A percentile compares a stretch with the other conserved stretches of the same genome.
phyloP scores from a whole-genome alignment of 176 grass and related monocot species.

The Avena insularis region DNA sequence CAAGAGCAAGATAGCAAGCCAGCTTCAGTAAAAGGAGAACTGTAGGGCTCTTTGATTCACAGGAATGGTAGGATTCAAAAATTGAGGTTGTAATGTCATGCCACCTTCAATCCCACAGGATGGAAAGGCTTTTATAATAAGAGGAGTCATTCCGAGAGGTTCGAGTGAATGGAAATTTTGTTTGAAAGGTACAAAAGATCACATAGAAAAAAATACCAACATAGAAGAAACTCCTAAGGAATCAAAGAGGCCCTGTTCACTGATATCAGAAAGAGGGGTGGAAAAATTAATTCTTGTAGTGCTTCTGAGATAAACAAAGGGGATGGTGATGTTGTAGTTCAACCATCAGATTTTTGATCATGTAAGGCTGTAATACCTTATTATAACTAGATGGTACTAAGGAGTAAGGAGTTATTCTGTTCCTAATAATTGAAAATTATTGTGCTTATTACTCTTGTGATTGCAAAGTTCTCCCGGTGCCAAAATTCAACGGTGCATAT shows the following conservation, averaged over 20 bases:
- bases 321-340: neutral
- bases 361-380: neutral
- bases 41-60: neutral
- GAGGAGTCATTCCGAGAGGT: neutral
- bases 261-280: neutral
- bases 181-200: neutral
- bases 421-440: neutral
- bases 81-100: neutral
- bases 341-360: neutral
- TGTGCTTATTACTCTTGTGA: neutral
- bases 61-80: neutral
- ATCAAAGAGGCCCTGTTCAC: neutral
- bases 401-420: neutral
- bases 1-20: constrained; percentile 35
- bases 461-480: neutral
- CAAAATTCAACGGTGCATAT: neutral
- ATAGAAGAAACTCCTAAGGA: neutral
- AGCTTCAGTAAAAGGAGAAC: constrained; percentile 1
- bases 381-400: neutral
- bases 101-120: neutral
- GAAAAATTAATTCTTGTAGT: neutral
- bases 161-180: neutral
- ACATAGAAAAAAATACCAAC: neutral
- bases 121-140: neutral
- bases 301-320: constrained; percentile 9